Base-by-base conservation (phyloP, 2,329 filamentous ascomycete species). In the Cordyceps farinosa region DNA sequence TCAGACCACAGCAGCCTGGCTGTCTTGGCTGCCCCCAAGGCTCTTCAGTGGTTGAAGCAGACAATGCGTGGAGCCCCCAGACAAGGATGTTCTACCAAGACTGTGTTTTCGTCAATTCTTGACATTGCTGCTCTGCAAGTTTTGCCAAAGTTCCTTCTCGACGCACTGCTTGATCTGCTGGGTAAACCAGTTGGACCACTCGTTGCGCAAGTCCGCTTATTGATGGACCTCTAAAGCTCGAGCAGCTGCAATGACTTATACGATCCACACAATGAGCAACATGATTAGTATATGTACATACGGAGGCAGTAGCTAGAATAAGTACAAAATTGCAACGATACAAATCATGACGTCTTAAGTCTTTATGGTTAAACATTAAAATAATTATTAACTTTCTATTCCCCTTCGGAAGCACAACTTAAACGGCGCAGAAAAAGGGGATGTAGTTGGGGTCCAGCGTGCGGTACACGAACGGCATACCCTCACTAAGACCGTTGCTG, bases 401-500 rank as follows among this genome's bases (percentile, higher is more conserved):
- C 38, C 13, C 34, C 9, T 6, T 34, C 34, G 34, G 5, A 9
- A 34, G 11, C 2, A 32, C 27, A 13, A 10, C 53, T 62, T 64
- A 67, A 5, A 66, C 65, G 17, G 66, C 60, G 9, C 64, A 66
- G 54, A 67, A 67, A 61, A 66, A 66, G 10, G 64, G 66, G 51
- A 67, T 67, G 54, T 63, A 67, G 56, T 36, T 34, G 17, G 45
- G 56, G 50, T 59, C 45, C 17, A 70, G 63, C n/a, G 66, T 66
- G 73, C 67, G 65, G 51, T 68, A 82, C 1, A 82, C 52, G 65
- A 81, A 81, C 7, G 80, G 80, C 79, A 80, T 81, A 2, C 79
- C 79, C 64, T 77, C 73, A 66, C 73, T 75, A 51, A 82, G 70
- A 0, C 80, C 80, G 5, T 77, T 53, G 3, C 62, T 63, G 64